Evolutionary conservation across 345 rosid species (phyloP).

Genomic region (Fremontodendron californicum): DNA sequence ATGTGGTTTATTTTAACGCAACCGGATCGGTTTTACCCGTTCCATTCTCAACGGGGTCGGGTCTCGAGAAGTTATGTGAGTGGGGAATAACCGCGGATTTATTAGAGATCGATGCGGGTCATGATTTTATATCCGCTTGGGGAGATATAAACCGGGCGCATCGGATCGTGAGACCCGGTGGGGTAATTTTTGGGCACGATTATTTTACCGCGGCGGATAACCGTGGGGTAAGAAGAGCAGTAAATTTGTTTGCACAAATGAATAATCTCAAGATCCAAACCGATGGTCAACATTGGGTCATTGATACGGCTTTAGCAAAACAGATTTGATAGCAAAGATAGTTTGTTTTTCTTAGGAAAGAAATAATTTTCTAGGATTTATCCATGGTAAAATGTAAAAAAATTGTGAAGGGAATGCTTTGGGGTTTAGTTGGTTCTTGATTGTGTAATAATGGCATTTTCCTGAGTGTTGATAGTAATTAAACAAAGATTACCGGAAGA

Average conservation of each 20-base stretch:
- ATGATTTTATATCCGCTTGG: too few species aligned
- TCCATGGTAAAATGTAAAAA: not conserved
- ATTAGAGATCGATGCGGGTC: too few species aligned
- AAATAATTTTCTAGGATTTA: not conserved
- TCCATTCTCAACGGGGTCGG: constrained; percentile 57
- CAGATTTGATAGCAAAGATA: not conserved
- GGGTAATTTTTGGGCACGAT: too few species aligned
- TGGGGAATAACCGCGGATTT: too few species aligned
- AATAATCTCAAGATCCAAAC: constrained; percentile 46
- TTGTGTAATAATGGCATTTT: not conserved
- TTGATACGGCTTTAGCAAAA: constrained; percentile 28
- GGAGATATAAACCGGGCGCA: constrained; percentile 62
- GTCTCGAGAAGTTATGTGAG: too few species aligned
- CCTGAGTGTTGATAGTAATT: not conserved
- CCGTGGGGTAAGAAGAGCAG: constrained; percentile 60
- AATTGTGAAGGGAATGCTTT: not conserved
- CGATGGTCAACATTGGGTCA: constrained; percentile 71
- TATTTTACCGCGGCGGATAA: too few species aligned
- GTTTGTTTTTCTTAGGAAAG: not conserved
- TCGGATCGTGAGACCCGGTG: constrained; percentile 46
- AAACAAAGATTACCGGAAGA: not conserved
- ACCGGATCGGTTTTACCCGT: constrained; percentile 47
- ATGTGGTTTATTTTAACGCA: constrained; percentile 35
- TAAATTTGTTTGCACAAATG: constrained; percentile 48
- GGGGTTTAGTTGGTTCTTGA: not conserved